Base-by-base conservation (phyloP, 805 yeast species). In the Pichia gijzeniarum region DNA sequence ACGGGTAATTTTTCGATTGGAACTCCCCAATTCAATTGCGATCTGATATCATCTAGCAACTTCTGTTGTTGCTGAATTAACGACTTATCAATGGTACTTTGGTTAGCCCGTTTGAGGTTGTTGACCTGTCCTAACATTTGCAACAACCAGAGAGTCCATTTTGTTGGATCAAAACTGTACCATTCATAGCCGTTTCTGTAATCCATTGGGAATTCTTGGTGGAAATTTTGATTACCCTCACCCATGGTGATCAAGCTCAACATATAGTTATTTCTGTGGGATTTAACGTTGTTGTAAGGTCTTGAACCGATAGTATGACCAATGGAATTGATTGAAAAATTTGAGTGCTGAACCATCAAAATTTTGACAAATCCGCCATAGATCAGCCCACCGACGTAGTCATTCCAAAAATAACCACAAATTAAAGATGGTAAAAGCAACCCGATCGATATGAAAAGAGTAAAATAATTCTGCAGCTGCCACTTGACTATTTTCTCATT, bases 151-250 rank as follows among this genome's bases (percentile, higher is more conserved):
- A 90, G 72, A 41, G 78, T 69, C 82, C 87, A 79, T 69, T 86
- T 89, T 35, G 95, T 83, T 10, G 97, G 96, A 63, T 90, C 98
- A 63, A 79, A 83, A 39, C 83, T 82, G 64, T 79, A 80, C 76
- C 81, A 73, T 50, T 79, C 76, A 45, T 77, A 68, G 5, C 89
- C 86, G 53, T 80, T 80, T 50, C 96, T 73, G 67, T 83, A 89
- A 65, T 90, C 97, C 52, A 84, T 80, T 5, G 96, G 95, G 64
- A 90, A 90, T 67, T 88, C 96, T 68, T 91, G 96, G 68, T 90
- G 98, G 69, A 85, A 91, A 67, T 89, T 90, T 64, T 88, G 95
- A 65, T 80, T 80, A 5, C 95, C 91, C 66, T 90, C 96, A 12
- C 98, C 98, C 59, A 84, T 80, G 0, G 96, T 83, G 14, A 86